Evolutionary conservation across 2,329 filamentous ascomycete species (phyloP).

Genomic region (Paecilomyces fulvus): DNA sequence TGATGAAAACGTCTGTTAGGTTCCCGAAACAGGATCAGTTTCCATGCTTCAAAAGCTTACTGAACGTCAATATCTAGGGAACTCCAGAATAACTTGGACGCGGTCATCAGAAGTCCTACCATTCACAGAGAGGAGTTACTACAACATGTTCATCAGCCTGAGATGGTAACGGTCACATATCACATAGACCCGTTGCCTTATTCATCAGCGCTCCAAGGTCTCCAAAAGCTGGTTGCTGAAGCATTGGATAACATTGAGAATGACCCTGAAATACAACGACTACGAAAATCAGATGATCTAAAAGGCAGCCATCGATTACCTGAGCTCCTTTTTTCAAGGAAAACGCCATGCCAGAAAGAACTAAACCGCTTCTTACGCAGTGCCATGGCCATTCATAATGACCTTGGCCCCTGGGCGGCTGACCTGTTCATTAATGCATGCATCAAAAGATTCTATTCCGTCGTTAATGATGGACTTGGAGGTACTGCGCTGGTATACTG

Average conservation of each 20-base stretch:
- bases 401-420: constrained; percentile 61
- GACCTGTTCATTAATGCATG: constrained; percentile 55
- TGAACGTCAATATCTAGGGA: constrained; percentile 21
- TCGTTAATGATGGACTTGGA: constrained; percentile 16
- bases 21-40: background rate
- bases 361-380: constrained; percentile 48
- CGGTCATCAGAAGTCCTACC: constrained; percentile 60
- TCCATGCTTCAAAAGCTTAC: background rate
- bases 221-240: constrained; percentile 33
- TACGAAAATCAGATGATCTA: constrained; percentile 34
- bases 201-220: constrained; percentile 31
- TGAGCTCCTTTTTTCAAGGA: constrained; percentile 19
- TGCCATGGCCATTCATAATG: constrained; percentile 41
- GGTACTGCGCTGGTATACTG: constrained; percentile 31
- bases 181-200: constrained; percentile 1
- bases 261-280: constrained; percentile 52
- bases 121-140: constrained; percentile 61
- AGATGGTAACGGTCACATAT: constrained; percentile 37
- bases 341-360: constrained; percentile 42
- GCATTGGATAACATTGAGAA: constrained; percentile 45
- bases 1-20: constrained; percentile 45
- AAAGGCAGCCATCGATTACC: constrained; percentile 15
- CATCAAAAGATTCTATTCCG: constrained; percentile 29
- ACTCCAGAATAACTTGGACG: constrained; percentile 63
- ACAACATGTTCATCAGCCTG: constrained; percentile 59